Evolutionary conservation across 176 grass and related monocot species (phyloP).

Genomic region (Juncus effusus): DNA sequence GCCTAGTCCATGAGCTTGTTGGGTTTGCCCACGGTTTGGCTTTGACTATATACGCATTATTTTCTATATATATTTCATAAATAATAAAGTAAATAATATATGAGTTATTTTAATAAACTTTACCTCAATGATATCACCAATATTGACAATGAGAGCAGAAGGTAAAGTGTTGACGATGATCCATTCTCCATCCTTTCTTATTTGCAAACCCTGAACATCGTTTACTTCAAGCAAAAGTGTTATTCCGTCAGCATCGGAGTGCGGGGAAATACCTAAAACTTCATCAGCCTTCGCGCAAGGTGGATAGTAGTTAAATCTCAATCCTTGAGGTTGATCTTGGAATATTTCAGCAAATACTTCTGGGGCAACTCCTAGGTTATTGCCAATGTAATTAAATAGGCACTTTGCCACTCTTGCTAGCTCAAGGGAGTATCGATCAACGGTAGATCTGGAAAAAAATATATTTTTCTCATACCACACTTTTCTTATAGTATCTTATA

Average conservation of each 20-base stretch:
- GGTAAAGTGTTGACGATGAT: conserved; percentile 29
- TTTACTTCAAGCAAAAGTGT: conserved; percentile 50
- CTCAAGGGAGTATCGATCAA: conserved; percentile 36
- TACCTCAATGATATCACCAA: conserved; percentile 52
- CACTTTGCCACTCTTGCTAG: conserved; percentile 27
- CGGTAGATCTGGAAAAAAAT: conserved; percentile 25
- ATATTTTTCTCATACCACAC: background rate
- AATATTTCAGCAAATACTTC: conserved; percentile 33
- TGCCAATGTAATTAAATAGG: conserved; percentile 24
- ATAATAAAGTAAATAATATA: too few relatives aligned
- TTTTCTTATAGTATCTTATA: too few relatives aligned
- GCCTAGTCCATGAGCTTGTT: too few relatives aligned
- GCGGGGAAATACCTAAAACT: conserved; percentile 49
- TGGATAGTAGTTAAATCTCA: conserved; percentile 61
- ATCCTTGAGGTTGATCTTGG: conserved; percentile 21
- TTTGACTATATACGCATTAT: too few relatives aligned
- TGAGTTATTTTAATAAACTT: too few relatives aligned
- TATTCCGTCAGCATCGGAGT: conserved; percentile 39
- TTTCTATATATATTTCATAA: too few relatives aligned
- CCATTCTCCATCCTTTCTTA: conserved; percentile 56
- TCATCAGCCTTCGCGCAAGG: conserved; percentile 36
- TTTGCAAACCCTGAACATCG: conserved; percentile 54
- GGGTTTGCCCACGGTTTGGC: too few relatives aligned
- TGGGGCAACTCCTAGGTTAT: conserved; percentile 26
- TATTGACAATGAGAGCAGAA: conserved; percentile 34